Conservation (phyloP, 345 rosid species). For the Erysimum cheiranthoides region DNA sequence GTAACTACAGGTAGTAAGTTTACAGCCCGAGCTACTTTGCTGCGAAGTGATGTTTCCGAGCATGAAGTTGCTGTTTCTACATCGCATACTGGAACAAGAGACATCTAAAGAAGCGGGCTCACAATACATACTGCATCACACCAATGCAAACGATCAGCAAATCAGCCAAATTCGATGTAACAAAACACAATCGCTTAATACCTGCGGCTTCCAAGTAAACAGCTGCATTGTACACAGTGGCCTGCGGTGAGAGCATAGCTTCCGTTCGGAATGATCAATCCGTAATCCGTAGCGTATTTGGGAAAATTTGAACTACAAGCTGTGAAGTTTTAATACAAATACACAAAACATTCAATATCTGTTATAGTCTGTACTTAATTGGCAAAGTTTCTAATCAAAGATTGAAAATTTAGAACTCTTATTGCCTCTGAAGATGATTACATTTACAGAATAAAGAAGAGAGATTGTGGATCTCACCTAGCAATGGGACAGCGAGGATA, state of each 20-base stretch:
- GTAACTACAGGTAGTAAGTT: slow-evolving; percentile 78
- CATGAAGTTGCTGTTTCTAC: slow-evolving; percentile 83
- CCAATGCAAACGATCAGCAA: not conserved
- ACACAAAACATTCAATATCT: slow-evolving; percentile 15
- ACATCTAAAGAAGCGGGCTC: slow-evolving; percentile 85
- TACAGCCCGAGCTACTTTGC: slow-evolving; percentile 90
- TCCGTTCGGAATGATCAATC: slow-evolving; percentile 86
- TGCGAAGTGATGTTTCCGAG: slow-evolving; percentile 74
- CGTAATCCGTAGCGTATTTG: slow-evolving; percentile 70
- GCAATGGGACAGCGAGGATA: slow-evolving; percentile 84
- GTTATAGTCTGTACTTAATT: not conserved
- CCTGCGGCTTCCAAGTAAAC: slow-evolving; percentile 84
- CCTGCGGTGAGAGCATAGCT: slow-evolving; percentile 92
- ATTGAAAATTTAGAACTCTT: slow-evolving; percentile 12
- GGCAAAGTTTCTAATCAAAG: not conserved
- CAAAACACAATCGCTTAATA: slow-evolving; percentile 40
- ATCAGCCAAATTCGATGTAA: slow-evolving; percentile 19
- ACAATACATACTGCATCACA: slow-evolving; percentile 75
- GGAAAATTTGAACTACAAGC: slow-evolving; percentile 95
- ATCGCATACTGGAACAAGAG: slow-evolving; percentile 97
- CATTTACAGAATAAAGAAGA: not conserved
- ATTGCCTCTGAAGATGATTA: not conserved
- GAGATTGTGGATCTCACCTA: slow-evolving; percentile 51
- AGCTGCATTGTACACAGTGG: slow-evolving; percentile 97
- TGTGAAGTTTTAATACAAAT: slow-evolving; percentile 33